phyloP scores from a whole-genome alignment of 2,329 filamentous ascomycete genomes.

The Beauveria medogensis region DNA sequence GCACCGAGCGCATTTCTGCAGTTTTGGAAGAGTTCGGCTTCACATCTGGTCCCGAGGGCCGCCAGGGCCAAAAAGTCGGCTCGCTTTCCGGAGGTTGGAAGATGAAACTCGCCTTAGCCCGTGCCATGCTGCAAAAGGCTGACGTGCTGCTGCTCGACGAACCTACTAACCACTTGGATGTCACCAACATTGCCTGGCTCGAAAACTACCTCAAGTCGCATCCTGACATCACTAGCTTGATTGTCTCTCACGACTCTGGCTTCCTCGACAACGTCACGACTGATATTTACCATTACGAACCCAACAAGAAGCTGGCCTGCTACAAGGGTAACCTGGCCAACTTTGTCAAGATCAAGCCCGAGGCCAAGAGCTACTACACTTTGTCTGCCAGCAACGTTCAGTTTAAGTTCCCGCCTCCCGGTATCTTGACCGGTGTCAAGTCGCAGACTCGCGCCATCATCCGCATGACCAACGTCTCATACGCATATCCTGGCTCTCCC shows the following conservation, averaged over 20 bases:
- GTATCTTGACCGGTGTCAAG: conserved; percentile 91
- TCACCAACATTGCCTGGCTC: conserved; percentile 92
- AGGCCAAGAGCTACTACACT: conserved; percentile 97
- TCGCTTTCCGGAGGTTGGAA: conserved; percentile 98
- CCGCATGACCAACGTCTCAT: conserved; percentile 86
- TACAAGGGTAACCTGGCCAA: conserved; percentile 75
- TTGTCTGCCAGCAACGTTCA: conserved; percentile 79
- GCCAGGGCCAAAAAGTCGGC: conserved; percentile 83
- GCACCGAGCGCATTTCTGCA: conserved; percentile 68
- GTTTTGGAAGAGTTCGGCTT: conserved; percentile 92
- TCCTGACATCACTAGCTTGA: conserved; percentile 91
- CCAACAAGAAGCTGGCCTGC: conserved; percentile 82
- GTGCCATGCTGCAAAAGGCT: conserved; percentile 94
- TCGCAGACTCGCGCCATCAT: conserved; percentile 90
- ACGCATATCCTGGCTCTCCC: conserved; percentile 80
- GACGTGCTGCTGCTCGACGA: conserved; percentile 95
- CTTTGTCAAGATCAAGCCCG: conserved; percentile 84
- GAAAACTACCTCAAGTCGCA: conserved; percentile 94
- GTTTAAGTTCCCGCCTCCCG: conserved; percentile 97
- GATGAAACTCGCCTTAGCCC: conserved; percentile 96
- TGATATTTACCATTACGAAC: conserved; percentile 98
- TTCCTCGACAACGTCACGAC: conserved; percentile 97
- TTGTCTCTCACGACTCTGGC: conserved; percentile 95
- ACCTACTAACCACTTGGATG: conserved; percentile 97
- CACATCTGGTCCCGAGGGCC: conserved; percentile 77